Conservation (phyloP, 768 basidiomycete genomes). For the Termitomyces sp. region DNA sequence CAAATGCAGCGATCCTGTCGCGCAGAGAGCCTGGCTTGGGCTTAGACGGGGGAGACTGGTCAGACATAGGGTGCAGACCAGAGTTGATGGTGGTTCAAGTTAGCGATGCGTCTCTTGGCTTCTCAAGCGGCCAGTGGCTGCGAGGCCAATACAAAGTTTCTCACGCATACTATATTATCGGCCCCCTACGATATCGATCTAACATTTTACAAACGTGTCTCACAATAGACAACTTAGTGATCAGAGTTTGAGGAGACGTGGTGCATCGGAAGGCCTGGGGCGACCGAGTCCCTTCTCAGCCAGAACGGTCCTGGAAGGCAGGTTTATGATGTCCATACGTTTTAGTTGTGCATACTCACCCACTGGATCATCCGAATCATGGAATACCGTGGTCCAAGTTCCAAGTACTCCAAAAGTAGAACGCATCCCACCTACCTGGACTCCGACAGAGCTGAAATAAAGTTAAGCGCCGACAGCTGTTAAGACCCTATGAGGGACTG, state of each 20-base stretch:
- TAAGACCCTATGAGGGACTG: constrained; percentile 8
- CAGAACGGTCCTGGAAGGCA: constrained; percentile 28
- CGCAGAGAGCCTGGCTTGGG: constrained; percentile 74
- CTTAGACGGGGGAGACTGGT: constrained; percentile 49
- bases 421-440: constrained; percentile 56
- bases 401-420: constrained; percentile 57
- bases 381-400: constrained; percentile 40
- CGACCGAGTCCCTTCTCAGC: constrained; percentile 18
- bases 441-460: constrained; percentile 45
- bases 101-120: background rate
- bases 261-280: constrained; percentile 10
- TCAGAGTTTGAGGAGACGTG: constrained; percentile 10
- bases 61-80: constrained; percentile 41
- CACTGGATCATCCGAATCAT: constrained; percentile 38
- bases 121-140: background rate
- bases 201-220: background rate
- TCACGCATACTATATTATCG: background rate
- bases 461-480: background rate
- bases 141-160: background rate
- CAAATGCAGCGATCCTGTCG: constrained; percentile 87
- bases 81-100: constrained; percentile 13
- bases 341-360: constrained; percentile 22
- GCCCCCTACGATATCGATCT: too few relatives aligned
- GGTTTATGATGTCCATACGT: background rate
- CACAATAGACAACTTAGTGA: constrained; percentile 1